Base-by-base conservation (phyloP, 768 basidiomycete genomes). In the Stropharia rugosoannulata region DNA sequence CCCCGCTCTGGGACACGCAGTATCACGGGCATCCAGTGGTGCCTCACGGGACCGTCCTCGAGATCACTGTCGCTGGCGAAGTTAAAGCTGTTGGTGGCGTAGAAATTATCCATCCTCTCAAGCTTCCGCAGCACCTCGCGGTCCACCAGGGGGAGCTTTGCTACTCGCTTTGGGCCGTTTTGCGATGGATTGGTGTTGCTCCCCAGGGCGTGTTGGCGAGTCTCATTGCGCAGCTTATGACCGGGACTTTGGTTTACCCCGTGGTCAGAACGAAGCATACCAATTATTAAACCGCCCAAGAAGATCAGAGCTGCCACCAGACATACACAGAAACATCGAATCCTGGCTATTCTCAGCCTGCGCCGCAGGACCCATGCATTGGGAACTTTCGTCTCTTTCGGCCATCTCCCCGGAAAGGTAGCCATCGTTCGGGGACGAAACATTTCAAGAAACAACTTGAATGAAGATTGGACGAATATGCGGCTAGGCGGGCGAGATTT, bases 61-160 rank as follows among this genome's bases (percentile, higher is more conserved):
- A 59, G 51, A n/a, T 62, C 57, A 22, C 58, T 54, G 16, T 44
- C 29, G 54, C 50, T 9, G 9, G 47, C 2, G 29, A 48, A 49
- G 6, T 52, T 39, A 45, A 60, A 53, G 38, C 59, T 58, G 15
- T 57, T 46, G 7, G 54, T 55, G 38, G 49, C 56, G 49, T 54
- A 57, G 47, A 61, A 59, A 3, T 55, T n/a, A 7, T 59, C 49
- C 54, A 59, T 61, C 19, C 55, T 41, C 43, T 66, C 64, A 12
- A 66, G 59, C 41, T 61, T 59, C 0, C 52, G 56, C 38, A 66
- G 42, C 18, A 59, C 46, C 25, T 47, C 41, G 29, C 60, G 61
- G 46, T 64, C 61, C 10, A 66, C 59, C 15, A 64, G 45, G n/a
- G 64, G 62, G 37, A 57, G 58, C 39, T 56, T 55, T 55, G 57